These are phyloP conservation scores for Phytophthora nicotianae DNA, from an alignment of 352 stramenopile genomes.

Conservation along the genomic window DNA sequence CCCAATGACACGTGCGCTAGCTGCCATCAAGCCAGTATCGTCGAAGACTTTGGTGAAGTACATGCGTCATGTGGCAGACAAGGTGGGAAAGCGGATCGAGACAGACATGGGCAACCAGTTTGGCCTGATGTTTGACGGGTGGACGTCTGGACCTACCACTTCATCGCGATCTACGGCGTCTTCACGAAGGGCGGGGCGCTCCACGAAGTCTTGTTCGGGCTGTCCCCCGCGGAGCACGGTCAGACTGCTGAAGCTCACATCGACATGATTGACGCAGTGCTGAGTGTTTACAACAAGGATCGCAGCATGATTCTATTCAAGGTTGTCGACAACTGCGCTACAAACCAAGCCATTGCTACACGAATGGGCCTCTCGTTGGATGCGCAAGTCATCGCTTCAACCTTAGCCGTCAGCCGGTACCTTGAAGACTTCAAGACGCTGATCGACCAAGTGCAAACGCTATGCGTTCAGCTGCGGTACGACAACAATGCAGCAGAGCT, in stretches of 20 bases:
- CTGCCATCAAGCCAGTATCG: not conserved
- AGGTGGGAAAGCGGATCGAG: not conserved
- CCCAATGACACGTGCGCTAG: not conserved
- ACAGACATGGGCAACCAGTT: not conserved
- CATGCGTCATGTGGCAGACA: not conserved
- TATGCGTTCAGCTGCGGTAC: too few species aligned
- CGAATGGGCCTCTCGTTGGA: not conserved
- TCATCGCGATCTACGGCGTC: constrained; percentile 5
- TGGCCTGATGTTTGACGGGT: constrained; percentile 8
- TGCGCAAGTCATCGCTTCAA: not conserved
- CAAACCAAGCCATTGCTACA: not conserved
- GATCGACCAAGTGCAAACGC: not conserved
- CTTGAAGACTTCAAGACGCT: not conserved
- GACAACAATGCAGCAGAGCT: too few species aligned
- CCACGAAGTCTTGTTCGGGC: not conserved
- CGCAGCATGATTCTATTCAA: not conserved
- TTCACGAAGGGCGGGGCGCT: not conserved
- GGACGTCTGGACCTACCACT: constrained; percentile 1
- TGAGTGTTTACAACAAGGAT: not conserved
- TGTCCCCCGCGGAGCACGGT: constrained; percentile 1
- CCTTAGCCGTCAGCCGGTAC: not conserved
- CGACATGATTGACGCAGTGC: constrained; percentile 2
- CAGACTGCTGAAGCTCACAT: constrained; percentile 7
- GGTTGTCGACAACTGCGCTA: not conserved
- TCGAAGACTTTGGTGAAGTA: not conserved